Evolutionary conservation across 495 filamentous ascomycete genomes (phyloP).

Genomic region (Lentithecium fluviatile): DNA sequence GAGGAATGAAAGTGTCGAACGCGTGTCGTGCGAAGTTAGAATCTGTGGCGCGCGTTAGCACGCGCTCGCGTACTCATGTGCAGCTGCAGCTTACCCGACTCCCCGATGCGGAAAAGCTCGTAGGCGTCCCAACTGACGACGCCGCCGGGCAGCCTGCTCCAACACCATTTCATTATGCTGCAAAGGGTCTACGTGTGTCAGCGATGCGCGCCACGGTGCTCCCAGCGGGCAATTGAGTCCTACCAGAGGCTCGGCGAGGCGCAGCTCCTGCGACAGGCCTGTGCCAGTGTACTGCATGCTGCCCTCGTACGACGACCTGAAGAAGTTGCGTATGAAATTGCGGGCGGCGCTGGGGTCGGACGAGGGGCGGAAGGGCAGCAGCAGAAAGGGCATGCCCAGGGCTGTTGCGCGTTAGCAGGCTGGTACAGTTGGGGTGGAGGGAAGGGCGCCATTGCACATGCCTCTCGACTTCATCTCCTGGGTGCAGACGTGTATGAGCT

Average conservation of each 20-base stretch:
- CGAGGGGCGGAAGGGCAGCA: slow-evolving; percentile 92
- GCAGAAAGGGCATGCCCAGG: slow-evolving; percentile 85
- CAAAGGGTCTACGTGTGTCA: slow-evolving; percentile 68
- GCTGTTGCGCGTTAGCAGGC: slow-evolving; percentile 49
- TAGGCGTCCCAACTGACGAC: slow-evolving; percentile 97
- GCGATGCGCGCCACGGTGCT: slow-evolving; percentile 26
- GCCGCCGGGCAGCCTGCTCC: slow-evolving; percentile 88
- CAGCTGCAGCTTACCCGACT: slow-evolving; percentile 64
- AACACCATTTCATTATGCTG: slow-evolving; percentile 97
- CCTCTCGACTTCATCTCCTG: slow-evolving; percentile 92
- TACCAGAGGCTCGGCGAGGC: slow-evolving; percentile 92
- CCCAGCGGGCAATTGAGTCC: slow-evolving; percentile 16
- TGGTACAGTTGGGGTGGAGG: not conserved
- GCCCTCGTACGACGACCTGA: slow-evolving; percentile 54
- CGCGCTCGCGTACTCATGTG: not conserved
- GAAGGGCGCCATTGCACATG: slow-evolving; percentile 48
- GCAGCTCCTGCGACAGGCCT: slow-evolving; percentile 76
- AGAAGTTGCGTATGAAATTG: slow-evolving; percentile 91
- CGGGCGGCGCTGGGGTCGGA: slow-evolving; percentile 88
- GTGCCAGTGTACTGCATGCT: slow-evolving; percentile 54
- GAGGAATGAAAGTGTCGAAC: slow-evolving; percentile 92
- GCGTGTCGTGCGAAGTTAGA: slow-evolving; percentile 89
- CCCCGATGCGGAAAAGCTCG: slow-evolving; percentile 91
- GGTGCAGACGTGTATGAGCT: slow-evolving; percentile 79
- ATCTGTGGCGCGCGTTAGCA: slow-evolving; percentile 54